Conservation (phyloP, 179 eudicot species). For the Actinidia chinensis region DNA sequence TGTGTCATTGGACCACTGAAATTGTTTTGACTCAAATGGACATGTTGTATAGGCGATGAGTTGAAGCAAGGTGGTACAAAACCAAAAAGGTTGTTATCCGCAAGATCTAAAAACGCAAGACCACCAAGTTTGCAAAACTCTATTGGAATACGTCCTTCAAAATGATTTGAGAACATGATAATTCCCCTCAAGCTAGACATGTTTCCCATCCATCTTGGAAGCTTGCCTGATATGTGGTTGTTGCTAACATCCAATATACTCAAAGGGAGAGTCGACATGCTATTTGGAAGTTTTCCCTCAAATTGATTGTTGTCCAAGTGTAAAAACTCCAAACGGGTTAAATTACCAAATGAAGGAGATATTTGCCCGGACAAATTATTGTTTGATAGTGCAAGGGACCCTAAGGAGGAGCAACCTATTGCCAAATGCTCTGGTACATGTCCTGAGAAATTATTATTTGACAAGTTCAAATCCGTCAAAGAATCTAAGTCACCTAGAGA, state of each 20-base stretch:
- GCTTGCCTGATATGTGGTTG: conserved; percentile 14
- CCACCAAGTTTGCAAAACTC: conserved; percentile 1
- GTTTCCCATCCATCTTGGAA: conserved; percentile 9
- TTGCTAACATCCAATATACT: neutral
- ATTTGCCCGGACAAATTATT: conserved; percentile 14
- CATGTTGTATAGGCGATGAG: neutral
- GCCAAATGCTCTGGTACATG: neutral
- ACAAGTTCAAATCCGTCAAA: conserved; percentile 1
- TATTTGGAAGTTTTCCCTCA: neutral
- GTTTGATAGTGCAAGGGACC: conserved; percentile 12
- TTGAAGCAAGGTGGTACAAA: conserved; percentile 13
- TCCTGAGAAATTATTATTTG: conserved; percentile 18
- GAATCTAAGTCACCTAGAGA: neutral
- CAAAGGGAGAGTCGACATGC: neutral
- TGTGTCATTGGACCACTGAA: neutral
- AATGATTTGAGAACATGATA: neutral
- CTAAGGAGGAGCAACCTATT: neutral
- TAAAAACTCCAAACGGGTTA: neutral
- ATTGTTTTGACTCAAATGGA: neutral
- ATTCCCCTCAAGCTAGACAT: neutral
- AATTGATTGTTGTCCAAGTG: conserved; percentile 14
- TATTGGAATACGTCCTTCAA: conserved; percentile 16
- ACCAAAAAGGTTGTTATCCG: conserved; percentile 7
- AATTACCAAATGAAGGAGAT: neutral
- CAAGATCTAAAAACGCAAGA: conserved; percentile 8